Conservation (phyloP, 345 rosid genomes). For the Trapa bicornis region DNA sequence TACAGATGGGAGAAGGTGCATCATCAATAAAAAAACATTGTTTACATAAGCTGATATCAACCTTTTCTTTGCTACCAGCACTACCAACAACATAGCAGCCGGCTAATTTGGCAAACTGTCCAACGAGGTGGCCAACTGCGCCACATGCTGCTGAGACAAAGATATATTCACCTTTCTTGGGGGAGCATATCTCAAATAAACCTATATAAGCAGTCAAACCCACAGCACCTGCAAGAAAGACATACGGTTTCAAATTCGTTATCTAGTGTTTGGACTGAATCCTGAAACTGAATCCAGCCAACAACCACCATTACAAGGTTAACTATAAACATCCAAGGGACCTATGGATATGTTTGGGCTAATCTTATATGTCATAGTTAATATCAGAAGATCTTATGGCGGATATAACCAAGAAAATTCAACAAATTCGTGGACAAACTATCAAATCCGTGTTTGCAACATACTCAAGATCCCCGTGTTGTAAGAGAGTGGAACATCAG, state of each 20-base stretch:
- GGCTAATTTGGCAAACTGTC: conserved; percentile 15
- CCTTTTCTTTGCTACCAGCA: conserved; percentile 16
- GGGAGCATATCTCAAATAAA: conserved; percentile 33
- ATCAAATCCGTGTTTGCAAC: not conserved
- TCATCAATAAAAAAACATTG: not conserved
- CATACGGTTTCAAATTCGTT: not conserved
- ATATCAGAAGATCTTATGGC: not conserved
- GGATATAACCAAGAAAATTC: too few species aligned
- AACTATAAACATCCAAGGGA: too few species aligned
- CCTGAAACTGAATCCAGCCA: not conserved
- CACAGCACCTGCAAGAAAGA: conserved; percentile 23
- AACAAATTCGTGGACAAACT: not conserved
- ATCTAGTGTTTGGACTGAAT: not conserved
- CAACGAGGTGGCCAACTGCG: conserved; percentile 14
- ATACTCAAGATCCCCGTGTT: conserved; percentile 57
- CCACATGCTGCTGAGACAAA: conserved; percentile 38
- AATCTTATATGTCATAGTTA: not conserved
- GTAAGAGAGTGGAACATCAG: conserved; percentile 48
- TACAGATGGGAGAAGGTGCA: not conserved
- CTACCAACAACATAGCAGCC: conserved; percentile 19
- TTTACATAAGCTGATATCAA: not conserved
- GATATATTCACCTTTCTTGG: conserved; percentile 35
- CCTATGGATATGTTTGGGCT: not conserved
- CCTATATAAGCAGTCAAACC: conserved; percentile 51
- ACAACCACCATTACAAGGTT: not conserved